These are phyloP conservation scores for Rhodosporidiobolus sp. DNA, from an alignment of 768 basidiomycete genomes.

Conservation along the genomic window DNA sequence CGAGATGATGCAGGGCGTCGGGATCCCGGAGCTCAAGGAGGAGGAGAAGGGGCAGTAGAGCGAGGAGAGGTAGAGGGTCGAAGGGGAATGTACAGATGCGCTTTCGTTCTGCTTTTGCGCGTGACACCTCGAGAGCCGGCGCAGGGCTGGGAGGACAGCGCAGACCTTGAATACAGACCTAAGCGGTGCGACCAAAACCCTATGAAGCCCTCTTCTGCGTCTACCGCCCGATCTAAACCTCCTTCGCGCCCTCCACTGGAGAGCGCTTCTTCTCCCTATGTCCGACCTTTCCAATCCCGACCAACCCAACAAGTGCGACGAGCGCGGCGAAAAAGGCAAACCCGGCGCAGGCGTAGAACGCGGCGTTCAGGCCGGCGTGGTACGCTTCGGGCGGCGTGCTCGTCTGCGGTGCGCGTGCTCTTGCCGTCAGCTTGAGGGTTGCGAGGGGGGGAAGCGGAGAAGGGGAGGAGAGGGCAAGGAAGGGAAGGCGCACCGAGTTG, in stretches of 20 bases:
- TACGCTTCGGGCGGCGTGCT: slow-evolving; percentile 1
- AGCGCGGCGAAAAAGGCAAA: slow-evolving; percentile 9
- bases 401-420: not conserved
- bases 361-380: slow-evolving; percentile 5
- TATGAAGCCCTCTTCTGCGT: too few relatives aligned
- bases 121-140: too few relatives aligned
- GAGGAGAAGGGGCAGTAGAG: not conserved
- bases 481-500: slow-evolving; percentile 8
- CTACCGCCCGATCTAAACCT: not conserved
- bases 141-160: too few relatives aligned
- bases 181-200: too few relatives aligned
- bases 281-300: slow-evolving; percentile 18
- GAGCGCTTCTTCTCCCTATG: slow-evolving; percentile 7
- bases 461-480: not conserved
- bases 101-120: too few relatives aligned
- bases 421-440: too few relatives aligned
- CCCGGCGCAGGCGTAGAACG: slow-evolving; percentile 13
- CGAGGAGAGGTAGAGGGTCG: too few relatives aligned
- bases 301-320: not conserved
- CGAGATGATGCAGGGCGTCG: slow-evolving; percentile 4
- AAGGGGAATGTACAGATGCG: too few relatives aligned
- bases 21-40: not conserved
- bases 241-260: not conserved
- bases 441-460: not conserved
- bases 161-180: too few relatives aligned